Evolutionary conservation across 129 eudicot genomes (phyloP).

Genomic region (Ambrosia trifida): DNA sequence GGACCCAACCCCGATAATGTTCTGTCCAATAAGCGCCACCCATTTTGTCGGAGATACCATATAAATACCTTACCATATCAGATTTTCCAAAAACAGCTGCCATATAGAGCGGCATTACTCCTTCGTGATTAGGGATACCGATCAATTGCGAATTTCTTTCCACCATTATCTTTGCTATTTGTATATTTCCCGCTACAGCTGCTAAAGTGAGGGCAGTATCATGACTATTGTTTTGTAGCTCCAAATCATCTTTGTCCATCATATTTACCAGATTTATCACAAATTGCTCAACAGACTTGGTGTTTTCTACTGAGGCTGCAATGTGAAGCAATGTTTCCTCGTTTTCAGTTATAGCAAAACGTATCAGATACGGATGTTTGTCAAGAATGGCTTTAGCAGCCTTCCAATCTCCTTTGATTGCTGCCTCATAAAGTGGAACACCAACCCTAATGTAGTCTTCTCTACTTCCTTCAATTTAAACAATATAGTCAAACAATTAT

Average conservation of each 20-base stretch:
- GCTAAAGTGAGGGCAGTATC: slow-evolving; percentile 35
- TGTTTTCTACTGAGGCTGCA: background rate
- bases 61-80: slow-evolving; percentile 35
- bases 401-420: background rate
- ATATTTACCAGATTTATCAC: background rate
- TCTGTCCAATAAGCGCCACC: background rate
- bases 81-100: slow-evolving; percentile 35
- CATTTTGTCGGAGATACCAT: background rate
- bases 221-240: slow-evolving; percentile 24
- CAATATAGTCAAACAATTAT: no score
- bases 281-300: background rate
- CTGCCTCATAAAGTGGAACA: background rate
- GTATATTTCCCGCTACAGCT: slow-evolving; percentile 26
- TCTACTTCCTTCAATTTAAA: background rate
- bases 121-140: background rate
- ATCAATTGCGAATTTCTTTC: background rate
- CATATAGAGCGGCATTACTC: slow-evolving; percentile 27
- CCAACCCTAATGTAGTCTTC: background rate
- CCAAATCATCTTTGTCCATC: slow-evolving; percentile 2
- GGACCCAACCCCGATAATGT: slow-evolving; percentile 13
- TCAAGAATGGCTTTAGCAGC: background rate
- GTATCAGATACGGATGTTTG: background rate
- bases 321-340: background rate
- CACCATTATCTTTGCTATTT: slow-evolving; percentile 23
- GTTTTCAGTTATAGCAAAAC: background rate